phyloP scores from a whole-genome alignment of 1,139 yeast species.

The Geotrichum bryndzae region DNA sequence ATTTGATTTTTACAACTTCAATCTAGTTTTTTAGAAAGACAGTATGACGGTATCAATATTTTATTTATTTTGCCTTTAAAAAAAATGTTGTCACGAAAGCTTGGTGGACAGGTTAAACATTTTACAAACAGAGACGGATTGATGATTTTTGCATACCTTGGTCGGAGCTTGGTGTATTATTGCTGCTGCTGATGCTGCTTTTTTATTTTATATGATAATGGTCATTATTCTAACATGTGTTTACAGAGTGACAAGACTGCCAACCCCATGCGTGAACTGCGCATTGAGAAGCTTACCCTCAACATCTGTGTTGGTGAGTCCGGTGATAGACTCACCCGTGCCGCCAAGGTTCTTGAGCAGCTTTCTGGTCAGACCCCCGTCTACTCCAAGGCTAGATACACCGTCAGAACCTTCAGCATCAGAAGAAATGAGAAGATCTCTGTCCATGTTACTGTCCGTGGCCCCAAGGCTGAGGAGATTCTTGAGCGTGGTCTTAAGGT shows the following conservation, averaged over 20 bases:
- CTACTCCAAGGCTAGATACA: constrained; percentile 99
- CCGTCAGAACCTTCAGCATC: constrained; percentile 99
- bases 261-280: constrained; percentile 96
- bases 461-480: constrained; percentile 99
- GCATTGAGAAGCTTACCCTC: constrained; percentile 98
- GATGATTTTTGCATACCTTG: not conserved
- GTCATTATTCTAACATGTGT: not conserved
- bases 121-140: not conserved
- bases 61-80: not conserved
- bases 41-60: not conserved
- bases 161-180: not conserved
- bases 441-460: constrained; percentile 99
- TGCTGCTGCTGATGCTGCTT: not conserved
- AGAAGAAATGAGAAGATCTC: constrained; percentile 99
- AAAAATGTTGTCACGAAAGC: not conserved
- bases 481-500: constrained; percentile 99
- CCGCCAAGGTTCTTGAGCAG: constrained; percentile 99
- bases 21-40: not conserved
- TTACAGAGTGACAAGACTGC: constrained; percentile 37
- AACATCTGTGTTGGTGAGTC: constrained; percentile 99
- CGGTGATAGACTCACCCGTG: constrained; percentile 99
- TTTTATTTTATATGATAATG: not conserved
- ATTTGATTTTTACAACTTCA: not conserved
- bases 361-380: constrained; percentile 99
- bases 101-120: not conserved